These are phyloP conservation scores for Botrytis deweyae DNA, from an alignment of 2,329 filamentous ascomycete species.

Conservation along the genomic window DNA sequence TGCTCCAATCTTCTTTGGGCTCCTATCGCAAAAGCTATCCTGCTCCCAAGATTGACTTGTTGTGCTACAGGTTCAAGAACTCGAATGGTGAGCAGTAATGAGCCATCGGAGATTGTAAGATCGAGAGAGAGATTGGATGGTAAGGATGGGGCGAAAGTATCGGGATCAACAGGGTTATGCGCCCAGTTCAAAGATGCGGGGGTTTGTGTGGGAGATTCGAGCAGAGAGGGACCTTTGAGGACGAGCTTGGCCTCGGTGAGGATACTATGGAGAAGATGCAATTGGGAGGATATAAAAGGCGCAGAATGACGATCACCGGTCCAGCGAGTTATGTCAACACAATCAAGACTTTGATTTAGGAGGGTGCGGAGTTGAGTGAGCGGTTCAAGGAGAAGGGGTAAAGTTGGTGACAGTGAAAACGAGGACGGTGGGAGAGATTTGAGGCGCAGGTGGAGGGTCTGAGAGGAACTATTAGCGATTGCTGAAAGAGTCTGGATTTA, in stretches of 20 bases:
- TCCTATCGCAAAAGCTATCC: constrained; percentile 68
- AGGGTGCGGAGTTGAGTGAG: constrained; percentile 71
- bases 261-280: constrained; percentile 55
- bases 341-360: constrained; percentile 79
- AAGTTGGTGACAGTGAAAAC: constrained; percentile 41
- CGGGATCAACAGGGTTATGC: constrained; percentile 36
- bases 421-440: constrained; percentile 56
- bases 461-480: neutral
- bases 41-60: constrained; percentile 62
- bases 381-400: constrained; percentile 62
- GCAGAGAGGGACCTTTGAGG: constrained; percentile 53
- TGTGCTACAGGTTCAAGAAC: constrained; percentile 64
- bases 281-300: constrained; percentile 53
- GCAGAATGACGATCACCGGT: constrained; percentile 61
- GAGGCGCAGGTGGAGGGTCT: constrained; percentile 77
- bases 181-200: constrained; percentile 26
- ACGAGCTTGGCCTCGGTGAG: constrained; percentile 52
- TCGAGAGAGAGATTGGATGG: constrained; percentile 71
- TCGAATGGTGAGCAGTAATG: constrained; percentile 67
- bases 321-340: constrained; percentile 74
- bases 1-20: constrained; percentile 65
- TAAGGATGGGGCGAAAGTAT: constrained; percentile 61
- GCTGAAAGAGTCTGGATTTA: neutral
- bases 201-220: constrained; percentile 32
- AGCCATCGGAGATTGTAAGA: constrained; percentile 67